These are phyloP conservation scores for Filobasidium wieringae DNA, from an alignment of 768 basidiomycete species.

Conservation along the genomic window DNA sequence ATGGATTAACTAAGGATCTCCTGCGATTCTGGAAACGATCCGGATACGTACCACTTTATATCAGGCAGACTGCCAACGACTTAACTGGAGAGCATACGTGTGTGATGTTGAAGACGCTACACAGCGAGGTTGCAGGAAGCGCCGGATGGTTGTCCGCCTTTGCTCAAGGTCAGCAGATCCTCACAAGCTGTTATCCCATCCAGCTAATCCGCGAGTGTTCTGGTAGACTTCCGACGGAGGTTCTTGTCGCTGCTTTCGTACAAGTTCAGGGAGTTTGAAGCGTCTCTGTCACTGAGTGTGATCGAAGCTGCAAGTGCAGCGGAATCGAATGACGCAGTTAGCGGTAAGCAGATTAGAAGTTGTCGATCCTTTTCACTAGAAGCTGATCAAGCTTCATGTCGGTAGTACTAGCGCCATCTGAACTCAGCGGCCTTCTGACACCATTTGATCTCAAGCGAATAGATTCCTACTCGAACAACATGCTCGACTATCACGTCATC, in stretches of 20 bases:
- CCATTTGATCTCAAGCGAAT: conserved; percentile 94
- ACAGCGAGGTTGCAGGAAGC: conserved; percentile 50
- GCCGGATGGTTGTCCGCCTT: conserved; percentile 81
- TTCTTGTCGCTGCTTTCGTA: conserved; percentile 83
- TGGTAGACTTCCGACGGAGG: conserved; percentile 74
- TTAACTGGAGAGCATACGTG: conserved; percentile 94
- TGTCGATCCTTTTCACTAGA: neutral
- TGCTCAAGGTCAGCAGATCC: conserved; percentile 41
- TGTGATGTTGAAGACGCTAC: conserved; percentile 78
- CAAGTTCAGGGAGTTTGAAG: conserved; percentile 87
- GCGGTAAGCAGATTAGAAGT: neutral
- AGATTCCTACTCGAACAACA: conserved; percentile 79
- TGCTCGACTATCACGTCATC: conserved; percentile 92
- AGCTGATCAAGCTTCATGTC: neutral
- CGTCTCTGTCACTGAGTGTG: conserved; percentile 72
- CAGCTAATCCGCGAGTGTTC: neutral
- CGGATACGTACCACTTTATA: conserved; percentile 79
- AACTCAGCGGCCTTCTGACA: conserved; percentile 56
- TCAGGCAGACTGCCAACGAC: conserved; percentile 86
- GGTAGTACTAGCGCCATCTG: conserved; percentile 46
- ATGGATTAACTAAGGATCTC: conserved; percentile 76
- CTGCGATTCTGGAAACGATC: conserved; percentile 94
- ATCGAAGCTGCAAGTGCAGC: conserved; percentile 64
- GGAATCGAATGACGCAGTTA: conserved; percentile 9
- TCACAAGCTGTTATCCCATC: too few relatives aligned